Conservation (phyloP, 441 rosid genomes). For the Pelargonium fulgidum region DNA sequence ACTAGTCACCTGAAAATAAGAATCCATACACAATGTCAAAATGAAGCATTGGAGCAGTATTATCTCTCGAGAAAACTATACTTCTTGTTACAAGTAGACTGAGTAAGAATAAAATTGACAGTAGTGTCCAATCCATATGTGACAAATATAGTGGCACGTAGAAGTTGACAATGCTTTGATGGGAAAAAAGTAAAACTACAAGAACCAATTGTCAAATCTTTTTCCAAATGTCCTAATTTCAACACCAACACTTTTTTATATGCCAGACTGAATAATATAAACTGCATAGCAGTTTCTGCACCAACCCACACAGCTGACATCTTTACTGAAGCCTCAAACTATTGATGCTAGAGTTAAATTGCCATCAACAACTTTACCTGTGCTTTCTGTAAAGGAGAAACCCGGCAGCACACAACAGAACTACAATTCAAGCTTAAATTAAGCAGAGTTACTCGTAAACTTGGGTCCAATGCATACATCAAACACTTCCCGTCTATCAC, state of each 20-base stretch:
- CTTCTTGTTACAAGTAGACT: not conserved
- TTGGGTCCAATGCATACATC: constrained; percentile 95
- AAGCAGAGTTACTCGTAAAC: constrained; percentile 72
- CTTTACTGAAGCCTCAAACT: constrained; percentile 1
- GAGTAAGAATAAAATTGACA: not conserved
- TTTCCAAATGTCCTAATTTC: no score
- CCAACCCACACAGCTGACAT: not conserved
- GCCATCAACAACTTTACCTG: constrained; percentile 50
- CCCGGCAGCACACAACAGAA: constrained; percentile 98
- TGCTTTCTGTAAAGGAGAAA: constrained; percentile 98
- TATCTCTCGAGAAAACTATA: not conserved
- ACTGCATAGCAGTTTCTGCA: not conserved
- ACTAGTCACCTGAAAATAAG: no score
- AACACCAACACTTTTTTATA: no score
- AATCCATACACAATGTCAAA: no score
- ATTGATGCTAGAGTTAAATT: not conserved
- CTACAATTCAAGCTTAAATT: constrained; percentile 92
- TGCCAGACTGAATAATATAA: no score
- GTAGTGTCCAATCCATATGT: not conserved
- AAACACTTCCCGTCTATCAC: constrained; percentile 96
- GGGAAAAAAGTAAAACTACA: no score
- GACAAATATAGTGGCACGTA: no score
- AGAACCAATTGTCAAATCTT: no score
- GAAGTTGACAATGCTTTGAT: no score
- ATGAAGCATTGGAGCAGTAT: constrained; percentile 55